These are phyloP conservation scores for Albizia julibrissin DNA, from an alignment of 306 rosid species.

Conservation along the genomic window DNA sequence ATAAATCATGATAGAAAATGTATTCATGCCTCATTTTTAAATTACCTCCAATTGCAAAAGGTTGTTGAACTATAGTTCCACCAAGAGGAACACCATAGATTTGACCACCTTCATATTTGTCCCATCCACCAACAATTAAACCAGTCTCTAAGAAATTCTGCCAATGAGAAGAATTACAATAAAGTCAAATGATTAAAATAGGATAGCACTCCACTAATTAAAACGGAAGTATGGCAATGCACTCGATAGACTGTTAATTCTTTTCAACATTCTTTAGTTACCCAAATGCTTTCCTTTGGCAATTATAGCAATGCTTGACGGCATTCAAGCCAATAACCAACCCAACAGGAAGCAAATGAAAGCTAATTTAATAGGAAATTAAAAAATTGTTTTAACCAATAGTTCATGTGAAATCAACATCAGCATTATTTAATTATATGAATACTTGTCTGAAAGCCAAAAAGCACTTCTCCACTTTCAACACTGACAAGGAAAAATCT, in stretches of 20 bases:
- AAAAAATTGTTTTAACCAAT: not conserved
- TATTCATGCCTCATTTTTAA: not conserved
- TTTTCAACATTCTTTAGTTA: not conserved
- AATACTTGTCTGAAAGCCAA: not conserved
- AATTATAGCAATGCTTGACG: not conserved
- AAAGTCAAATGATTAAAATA: slow-evolving; percentile 20
- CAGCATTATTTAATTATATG: not conserved
- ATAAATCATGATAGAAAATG: slow-evolving; percentile 1
- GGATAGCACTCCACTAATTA: not conserved
- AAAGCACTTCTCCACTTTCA: not conserved
- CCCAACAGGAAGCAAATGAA: not conserved
- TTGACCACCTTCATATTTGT: slow-evolving; percentile 95
- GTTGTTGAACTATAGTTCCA: slow-evolving; percentile 86
- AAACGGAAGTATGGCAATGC: not conserved
- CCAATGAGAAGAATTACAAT: slow-evolving; percentile 33
- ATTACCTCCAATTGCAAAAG: slow-evolving; percentile 91
- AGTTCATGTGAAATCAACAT: not conserved
- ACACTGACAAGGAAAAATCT: not conserved
- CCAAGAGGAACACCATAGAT: slow-evolving; percentile 90
- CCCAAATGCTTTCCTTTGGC: slow-evolving; percentile 8
- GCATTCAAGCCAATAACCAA: not conserved
- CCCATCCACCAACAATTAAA: slow-evolving; percentile 95
- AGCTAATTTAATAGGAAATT: not conserved
- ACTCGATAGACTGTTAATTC: not conserved
- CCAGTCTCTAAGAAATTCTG: slow-evolving; percentile 89